These are phyloP conservation scores for Pseudognaphalium luteoalbum DNA, from an alignment of 129 eudicot genomes.

Conservation along the genomic window DNA sequence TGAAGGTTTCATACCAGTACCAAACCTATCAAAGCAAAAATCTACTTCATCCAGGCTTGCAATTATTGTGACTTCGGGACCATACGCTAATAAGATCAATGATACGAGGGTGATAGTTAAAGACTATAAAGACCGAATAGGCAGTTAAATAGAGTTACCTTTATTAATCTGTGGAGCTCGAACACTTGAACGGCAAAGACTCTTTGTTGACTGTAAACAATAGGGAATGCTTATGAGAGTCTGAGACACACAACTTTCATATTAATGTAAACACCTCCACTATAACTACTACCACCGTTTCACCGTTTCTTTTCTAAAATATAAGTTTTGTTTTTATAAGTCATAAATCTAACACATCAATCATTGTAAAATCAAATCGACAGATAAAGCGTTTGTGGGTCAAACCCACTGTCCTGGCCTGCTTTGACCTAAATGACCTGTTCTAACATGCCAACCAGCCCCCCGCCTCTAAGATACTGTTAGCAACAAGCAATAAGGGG, in stretches of 20 bases:
- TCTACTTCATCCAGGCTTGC: not conserved
- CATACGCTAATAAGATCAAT: not conserved
- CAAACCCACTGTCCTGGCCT: not conserved
- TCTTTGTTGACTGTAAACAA: slow-evolving; percentile 82
- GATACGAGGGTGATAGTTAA: not conserved
- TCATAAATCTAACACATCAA: not conserved
- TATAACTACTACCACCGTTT: not conserved
- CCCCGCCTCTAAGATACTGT: not conserved
- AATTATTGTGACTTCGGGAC: not conserved
- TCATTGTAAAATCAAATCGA: not conserved
- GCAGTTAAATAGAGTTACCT: slow-evolving; percentile 48
- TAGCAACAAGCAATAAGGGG: not conserved
- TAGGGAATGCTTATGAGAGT: slow-evolving; percentile 18
- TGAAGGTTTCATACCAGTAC: not conserved
- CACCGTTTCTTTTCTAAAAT: not conserved
- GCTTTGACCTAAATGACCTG: not conserved
- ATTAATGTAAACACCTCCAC: not conserved
- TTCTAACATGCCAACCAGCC: not conserved
- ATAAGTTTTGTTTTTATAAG: not conserved
- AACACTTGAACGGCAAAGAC: slow-evolving; percentile 96
- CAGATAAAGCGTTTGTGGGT: not conserved
- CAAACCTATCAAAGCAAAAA: slow-evolving; percentile 2
- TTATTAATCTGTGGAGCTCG: slow-evolving; percentile 87
- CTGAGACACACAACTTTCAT: slow-evolving; percentile 7
- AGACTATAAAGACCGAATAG: not conserved